Evolutionary conservation across 1,284 basidiomycete genomes (phyloP).

Genomic region (Austropuccinia psidii): DNA sequence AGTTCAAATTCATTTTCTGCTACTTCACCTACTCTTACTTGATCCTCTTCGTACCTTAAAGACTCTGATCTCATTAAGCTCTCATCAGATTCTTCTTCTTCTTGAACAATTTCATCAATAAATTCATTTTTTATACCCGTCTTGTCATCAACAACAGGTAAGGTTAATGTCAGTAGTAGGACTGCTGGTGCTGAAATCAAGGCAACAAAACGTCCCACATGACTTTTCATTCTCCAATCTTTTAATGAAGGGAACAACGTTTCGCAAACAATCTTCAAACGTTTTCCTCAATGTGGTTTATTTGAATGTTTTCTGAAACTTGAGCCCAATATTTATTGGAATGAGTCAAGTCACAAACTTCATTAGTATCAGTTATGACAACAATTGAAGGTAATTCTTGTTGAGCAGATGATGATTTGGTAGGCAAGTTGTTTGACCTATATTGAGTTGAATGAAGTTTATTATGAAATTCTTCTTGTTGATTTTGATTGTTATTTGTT

Average conservation of each 20-base stretch:
- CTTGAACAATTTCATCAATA: not conserved
- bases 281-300: no score
- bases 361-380: no score
- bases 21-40: constrained; percentile 38
- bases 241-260: constrained; percentile 76
- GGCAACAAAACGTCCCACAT: constrained; percentile 64
- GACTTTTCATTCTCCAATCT: constrained; percentile 63
- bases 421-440: no score
- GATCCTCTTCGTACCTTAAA: constrained; percentile 42
- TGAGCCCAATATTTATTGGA: no score
- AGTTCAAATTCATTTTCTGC: constrained; percentile 37
- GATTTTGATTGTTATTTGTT: no score
- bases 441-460: no score
- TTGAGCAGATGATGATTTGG: no score
- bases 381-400: no score
- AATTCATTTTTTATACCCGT: constrained; percentile 46
- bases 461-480: no score
- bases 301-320: no score
- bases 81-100: constrained; percentile 39
- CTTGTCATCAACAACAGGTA: constrained; percentile 67
- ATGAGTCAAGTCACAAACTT: no score
- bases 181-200: constrained; percentile 80
- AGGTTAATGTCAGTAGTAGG: constrained; percentile 72
- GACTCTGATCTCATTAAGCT: constrained; percentile 52
- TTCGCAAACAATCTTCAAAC: not conserved